Percentiles rank a stretch among this genome's conserved stretches.
These are phyloP conservation scores for Tympanopsis confertula DNA, from an alignment of 2,329 filamentous ascomycete genomes.

Conservation along the genomic window DNA sequence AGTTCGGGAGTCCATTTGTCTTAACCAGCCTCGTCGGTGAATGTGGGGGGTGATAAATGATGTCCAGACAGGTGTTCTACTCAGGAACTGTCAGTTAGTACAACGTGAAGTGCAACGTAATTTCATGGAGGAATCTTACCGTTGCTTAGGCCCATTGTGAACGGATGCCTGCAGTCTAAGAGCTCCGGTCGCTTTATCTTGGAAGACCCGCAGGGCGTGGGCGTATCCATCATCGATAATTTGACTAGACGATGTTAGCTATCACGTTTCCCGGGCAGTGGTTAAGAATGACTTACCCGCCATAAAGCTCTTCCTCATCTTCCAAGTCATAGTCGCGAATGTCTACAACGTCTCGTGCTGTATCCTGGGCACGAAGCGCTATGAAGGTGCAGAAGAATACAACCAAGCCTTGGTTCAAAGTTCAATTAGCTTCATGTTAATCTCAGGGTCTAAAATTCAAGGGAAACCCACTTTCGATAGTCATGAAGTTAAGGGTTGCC, in stretches of 20 bases:
- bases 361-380: slow-evolving; percentile 44
- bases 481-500: slow-evolving; percentile 33
- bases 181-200: slow-evolving; percentile 34
- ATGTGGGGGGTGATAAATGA: slow-evolving; percentile 38
- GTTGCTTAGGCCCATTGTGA: slow-evolving; percentile 34
- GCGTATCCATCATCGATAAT: slow-evolving; percentile 37
- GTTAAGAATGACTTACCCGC: slow-evolving; percentile 22
- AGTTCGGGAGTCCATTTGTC: slow-evolving; percentile 10
- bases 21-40: slow-evolving; percentile 33
- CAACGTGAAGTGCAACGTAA: not conserved
- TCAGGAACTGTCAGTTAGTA: not conserved
- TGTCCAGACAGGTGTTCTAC: slow-evolving; percentile 47
- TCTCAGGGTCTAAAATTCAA: not conserved
- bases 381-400: slow-evolving; percentile 43
- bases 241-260: slow-evolving; percentile 20
- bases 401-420: slow-evolving; percentile 30
- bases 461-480: slow-evolving; percentile 34
- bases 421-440: slow-evolving; percentile 1
- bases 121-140: slow-evolving; percentile 16
- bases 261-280: not conserved
- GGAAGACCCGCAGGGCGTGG: slow-evolving; percentile 41
- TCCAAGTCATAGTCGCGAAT: slow-evolving; percentile 36
- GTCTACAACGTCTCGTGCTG: slow-evolving; percentile 19
- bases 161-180: slow-evolving; percentile 45
- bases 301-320: slow-evolving; percentile 32